Base-by-base conservation (phyloP, 257 asterid species). In the Osmanthus fragrans region DNA sequence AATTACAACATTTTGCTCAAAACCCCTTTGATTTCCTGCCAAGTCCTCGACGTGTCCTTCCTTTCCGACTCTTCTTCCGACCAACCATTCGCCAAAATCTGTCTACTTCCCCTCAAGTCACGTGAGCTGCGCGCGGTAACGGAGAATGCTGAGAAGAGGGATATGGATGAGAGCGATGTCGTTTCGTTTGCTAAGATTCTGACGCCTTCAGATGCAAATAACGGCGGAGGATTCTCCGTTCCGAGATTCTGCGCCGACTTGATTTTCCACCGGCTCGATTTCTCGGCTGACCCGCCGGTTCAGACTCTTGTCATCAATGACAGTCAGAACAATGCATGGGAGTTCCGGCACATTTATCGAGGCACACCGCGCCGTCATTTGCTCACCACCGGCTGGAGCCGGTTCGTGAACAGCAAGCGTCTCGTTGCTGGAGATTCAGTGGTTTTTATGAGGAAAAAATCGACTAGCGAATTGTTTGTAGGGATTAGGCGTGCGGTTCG, bases 311-410 rank as follows among this genome's bases (percentile, higher is more conserved):
- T 30, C 7, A 2, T 89, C 47, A 71, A 23, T 1, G 97, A 92
- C 82, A 60, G 74, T 2, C 78, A 39, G 4, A 76, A 76, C n/a
- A 36, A 33, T 42, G 78, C 71, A 0, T 92, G 87, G 85, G 84
- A 76, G 80, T 92, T 92, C 65, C 89, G 94, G 16, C 96, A 92
- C 80, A 85, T 92, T 80, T 88, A 87, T 66, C 84, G 92, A 0
- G 96, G 96, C 64, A 89, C 92, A 2, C 97, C 96, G 13, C 88
- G 96, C 58, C 89, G 97, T 27, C 97, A 92, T 66, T 73, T 92
- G 81, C 76, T 92, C 21, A 89, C 97, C 7, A 87, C 96, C 2
- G 96, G 96, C 2, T 92, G 97, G 97, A 87, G 90, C 80, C 85
- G 79, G 81, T 92, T 82, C 63, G 96, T 92, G 11, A 87, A 85